Evolutionary conservation across 306 rosid genomes (phyloP).

Genomic region (Carpinus viminea): DNA sequence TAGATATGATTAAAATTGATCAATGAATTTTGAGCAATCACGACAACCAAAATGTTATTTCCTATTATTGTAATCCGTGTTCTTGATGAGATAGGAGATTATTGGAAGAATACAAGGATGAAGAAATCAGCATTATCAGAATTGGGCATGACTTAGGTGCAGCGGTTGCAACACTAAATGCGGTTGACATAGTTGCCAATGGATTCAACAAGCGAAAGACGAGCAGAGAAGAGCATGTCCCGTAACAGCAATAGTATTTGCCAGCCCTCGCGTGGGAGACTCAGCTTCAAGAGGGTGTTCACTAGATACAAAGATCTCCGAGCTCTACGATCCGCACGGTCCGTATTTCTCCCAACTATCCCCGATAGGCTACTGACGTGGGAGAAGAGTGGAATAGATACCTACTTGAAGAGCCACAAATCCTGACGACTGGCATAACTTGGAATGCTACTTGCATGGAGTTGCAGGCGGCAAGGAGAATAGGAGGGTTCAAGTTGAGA

Average conservation of each 20-base stretch:
- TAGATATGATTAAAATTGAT: no score
- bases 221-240: constrained; percentile 38
- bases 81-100: constrained; percentile 62
- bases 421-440: constrained; percentile 60
- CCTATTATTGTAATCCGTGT: constrained; percentile 39
- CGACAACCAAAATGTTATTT: no score
- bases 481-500: constrained; percentile 57
- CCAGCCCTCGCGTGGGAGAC: constrained; percentile 84
- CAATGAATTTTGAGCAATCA: no score
- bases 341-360: constrained; percentile 73
- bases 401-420: constrained; percentile 75
- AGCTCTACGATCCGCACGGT: constrained; percentile 50
- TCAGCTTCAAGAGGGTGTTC: constrained; percentile 43
- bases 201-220: constrained; percentile 42
- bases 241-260: constrained; percentile 67
- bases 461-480: constrained; percentile 72
- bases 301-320: constrained; percentile 38
- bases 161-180: constrained; percentile 73
- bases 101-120: constrained; percentile 60
- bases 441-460: constrained; percentile 84
- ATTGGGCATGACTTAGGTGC: constrained; percentile 91
- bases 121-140: constrained; percentile 78
- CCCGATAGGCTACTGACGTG: constrained; percentile 62
- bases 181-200: constrained; percentile 70
- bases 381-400: constrained; percentile 78